Evolutionary conservation across 2,329 filamentous ascomycete species (phyloP).

Genomic region (Epichloe glyceriae): DNA sequence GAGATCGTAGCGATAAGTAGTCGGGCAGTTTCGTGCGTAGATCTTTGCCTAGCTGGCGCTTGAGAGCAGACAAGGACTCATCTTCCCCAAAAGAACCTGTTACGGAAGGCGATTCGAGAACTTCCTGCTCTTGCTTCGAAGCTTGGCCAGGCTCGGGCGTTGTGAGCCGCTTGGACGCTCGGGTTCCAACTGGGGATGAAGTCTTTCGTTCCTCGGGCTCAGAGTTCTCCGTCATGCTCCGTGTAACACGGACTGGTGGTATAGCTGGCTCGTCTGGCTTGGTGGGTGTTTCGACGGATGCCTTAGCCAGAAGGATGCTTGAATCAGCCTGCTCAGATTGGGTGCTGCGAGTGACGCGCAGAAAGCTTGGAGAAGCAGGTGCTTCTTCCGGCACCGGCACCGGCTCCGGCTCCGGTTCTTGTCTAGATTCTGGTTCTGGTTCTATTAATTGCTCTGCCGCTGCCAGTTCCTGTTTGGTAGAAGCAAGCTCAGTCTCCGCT

Average conservation of each 20-base stretch:
- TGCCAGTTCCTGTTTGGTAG: background rate
- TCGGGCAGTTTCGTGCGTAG: slow-evolving; percentile 39
- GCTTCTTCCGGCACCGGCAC: background rate
- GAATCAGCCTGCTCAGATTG: slow-evolving; percentile 13
- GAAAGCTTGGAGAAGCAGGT: background rate
- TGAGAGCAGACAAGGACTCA: slow-evolving; percentile 23
- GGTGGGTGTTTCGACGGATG: slow-evolving; percentile 2
- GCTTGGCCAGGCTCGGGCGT: background rate
- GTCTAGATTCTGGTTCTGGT: background rate
- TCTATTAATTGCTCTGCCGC: too few species aligned
- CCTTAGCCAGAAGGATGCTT: slow-evolving; percentile 14
- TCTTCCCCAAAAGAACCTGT: slow-evolving; percentile 13
- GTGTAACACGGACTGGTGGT: slow-evolving; percentile 8
- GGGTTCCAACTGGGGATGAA: background rate
- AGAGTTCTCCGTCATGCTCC: slow-evolving; percentile 13
- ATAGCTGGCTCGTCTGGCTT: slow-evolving; percentile 1
- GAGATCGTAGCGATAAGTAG: slow-evolving; percentile 36
- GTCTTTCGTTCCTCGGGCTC: background rate
- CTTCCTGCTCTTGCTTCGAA: slow-evolving; percentile 6
- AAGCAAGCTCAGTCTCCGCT: background rate
- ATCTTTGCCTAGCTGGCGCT: slow-evolving; percentile 31
- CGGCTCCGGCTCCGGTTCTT: background rate
- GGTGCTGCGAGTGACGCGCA: slow-evolving; percentile 17
- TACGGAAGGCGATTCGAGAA: slow-evolving; percentile 17
- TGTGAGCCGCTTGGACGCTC: slow-evolving; percentile 1